Evolutionary conservation across 208 protist genomes (phyloP), one percentile per base, ranked within the genome.

Genomic region (Acanthamoeba castellanii): DNA sequence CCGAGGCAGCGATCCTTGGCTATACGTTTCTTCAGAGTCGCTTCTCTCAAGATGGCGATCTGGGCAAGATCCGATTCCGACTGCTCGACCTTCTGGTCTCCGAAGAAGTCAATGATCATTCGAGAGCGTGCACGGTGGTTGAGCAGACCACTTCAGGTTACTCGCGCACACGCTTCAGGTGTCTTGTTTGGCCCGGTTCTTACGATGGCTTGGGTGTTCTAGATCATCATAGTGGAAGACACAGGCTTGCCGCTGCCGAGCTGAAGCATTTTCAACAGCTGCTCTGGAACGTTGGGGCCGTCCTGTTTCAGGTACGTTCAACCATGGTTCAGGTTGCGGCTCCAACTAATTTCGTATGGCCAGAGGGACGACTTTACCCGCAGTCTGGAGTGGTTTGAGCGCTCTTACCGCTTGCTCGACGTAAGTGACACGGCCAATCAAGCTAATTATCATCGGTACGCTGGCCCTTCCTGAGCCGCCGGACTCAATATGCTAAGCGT

Each of bases 221-320:
- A 91, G 84, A 91, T 72, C 84, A 91, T 37, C 30, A 70, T 42
- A 45, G 84, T 30, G 84, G 84, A n/a, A 68, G 59, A 70, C 84
- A 91, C 59, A 30, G 84, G 61, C 50, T 91, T 50, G 18, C 57
- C 11, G 30, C 57, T 42, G 34, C 16, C 1, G 84, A 91, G n/a
- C 84, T 91, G 52, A 91, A 91, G 14, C 16, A 70, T 13, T 70
- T 91, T 91, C 84, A 91, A 18, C 84, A 91, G 55, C 16, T 91
- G 2, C 50, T 91, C 25, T 91, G 84, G 84, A 91, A 91, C 30
- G 30, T 47, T 25, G 84, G 84, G 4, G 84, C 57, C 20, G 11
- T 42, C 14, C 20, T 91, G 50, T 91, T 91, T 70, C 84, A 91
- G 55, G 84, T 91, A 55, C 1, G 25, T 6, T 70, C 84, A 22